A percentile compares a stretch with the other conserved stretches of the same genome.
These are phyloP conservation scores for Asterochloris sp. DNA, from an alignment of 139 green algal genomes.

Conservation along the genomic window DNA sequence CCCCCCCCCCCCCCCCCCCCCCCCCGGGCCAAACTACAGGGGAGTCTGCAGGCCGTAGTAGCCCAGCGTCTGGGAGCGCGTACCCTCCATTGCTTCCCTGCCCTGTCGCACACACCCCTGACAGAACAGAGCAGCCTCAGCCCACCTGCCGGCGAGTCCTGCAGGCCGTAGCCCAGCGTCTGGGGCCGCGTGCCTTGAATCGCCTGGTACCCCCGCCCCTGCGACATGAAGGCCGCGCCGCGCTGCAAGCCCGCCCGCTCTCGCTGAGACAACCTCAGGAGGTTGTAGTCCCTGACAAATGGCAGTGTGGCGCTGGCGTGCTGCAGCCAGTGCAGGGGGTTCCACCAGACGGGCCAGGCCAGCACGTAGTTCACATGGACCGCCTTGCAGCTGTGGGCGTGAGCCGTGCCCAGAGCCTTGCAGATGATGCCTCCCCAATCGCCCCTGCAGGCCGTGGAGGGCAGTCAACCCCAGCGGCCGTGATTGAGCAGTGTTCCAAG, in stretches of 20 bases:
- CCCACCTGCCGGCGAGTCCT: conserved; percentile 21
- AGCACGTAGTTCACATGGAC: conserved; percentile 19
- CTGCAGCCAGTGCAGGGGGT: conserved; percentile 10
- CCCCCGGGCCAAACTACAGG: too few relatives aligned
- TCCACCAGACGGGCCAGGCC: neutral
- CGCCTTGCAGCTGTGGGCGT: conserved; percentile 8
- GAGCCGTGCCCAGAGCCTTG: neutral
- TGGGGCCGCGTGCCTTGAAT: conserved; percentile 21
- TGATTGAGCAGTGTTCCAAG: too few relatives aligned
- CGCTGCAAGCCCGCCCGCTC: neutral
- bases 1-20: too few relatives aligned
- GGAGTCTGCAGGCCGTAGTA: too few relatives aligned
- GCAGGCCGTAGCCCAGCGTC: conserved; percentile 25
- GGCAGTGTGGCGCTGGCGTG: conserved; percentile 9
- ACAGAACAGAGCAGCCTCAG: too few relatives aligned
- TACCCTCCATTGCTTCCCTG: too few relatives aligned
- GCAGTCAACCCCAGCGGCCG: too few relatives aligned
- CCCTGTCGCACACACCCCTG: too few relatives aligned
- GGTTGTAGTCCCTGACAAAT: neutral
- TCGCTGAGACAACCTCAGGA: neutral
- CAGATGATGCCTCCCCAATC: conserved; percentile 19
- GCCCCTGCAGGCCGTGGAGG: neutral
- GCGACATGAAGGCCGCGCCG: neutral
- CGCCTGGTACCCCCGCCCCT: conserved; percentile 3
- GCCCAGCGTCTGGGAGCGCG: too few relatives aligned